These are phyloP conservation scores for Aspergillus arachidicola DNA, from an alignment of 2,329 filamentous ascomycete genomes.

Conservation along the genomic window DNA sequence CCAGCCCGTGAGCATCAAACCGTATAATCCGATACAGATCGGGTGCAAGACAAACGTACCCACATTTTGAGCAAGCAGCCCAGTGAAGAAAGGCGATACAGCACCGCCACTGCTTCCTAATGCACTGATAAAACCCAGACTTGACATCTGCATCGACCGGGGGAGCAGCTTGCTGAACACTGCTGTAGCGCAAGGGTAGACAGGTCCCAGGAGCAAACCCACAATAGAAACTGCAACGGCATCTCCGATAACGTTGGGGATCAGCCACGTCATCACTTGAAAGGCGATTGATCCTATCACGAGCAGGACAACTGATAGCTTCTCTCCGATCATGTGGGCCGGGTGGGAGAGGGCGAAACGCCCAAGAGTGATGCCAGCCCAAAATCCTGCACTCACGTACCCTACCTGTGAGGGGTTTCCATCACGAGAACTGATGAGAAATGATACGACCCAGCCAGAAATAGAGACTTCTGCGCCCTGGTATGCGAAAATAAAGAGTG, in stretches of 20 bases:
- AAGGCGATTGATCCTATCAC: conserved; percentile 65
- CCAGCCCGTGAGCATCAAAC: conserved; percentile 58
- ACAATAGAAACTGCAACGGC: conserved; percentile 69
- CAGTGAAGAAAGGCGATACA: conserved; percentile 51
- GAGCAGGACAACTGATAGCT: conserved; percentile 66
- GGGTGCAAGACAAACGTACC: conserved; percentile 56
- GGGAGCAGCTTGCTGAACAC: conserved; percentile 59
- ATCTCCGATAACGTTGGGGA: conserved; percentile 73
- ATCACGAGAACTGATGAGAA: conserved; percentile 71
- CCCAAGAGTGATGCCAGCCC: conserved; percentile 73
- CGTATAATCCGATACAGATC: conserved; percentile 58
- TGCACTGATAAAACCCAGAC: conserved; percentile 40
- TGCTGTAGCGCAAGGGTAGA: conserved; percentile 72
- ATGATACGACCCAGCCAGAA: conserved; percentile 84
- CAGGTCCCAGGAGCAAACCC: conserved; percentile 74
- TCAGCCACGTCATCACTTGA: conserved; percentile 75
- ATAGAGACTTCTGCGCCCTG: conserved; percentile 83
- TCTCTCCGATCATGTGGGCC: conserved; percentile 70
- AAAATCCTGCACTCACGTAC: conserved; percentile 70
- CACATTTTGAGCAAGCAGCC: conserved; percentile 49
- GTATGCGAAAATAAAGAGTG: conserved; percentile 82
- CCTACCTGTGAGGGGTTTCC: conserved; percentile 73
- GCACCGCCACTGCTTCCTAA: conserved; percentile 48
- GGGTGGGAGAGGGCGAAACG: conserved; percentile 71
- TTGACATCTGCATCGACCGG: conserved; percentile 42